phyloP scores from a whole-genome alignment of 2,329 filamentous ascomycete species.

The Thelonectria discophora region DNA sequence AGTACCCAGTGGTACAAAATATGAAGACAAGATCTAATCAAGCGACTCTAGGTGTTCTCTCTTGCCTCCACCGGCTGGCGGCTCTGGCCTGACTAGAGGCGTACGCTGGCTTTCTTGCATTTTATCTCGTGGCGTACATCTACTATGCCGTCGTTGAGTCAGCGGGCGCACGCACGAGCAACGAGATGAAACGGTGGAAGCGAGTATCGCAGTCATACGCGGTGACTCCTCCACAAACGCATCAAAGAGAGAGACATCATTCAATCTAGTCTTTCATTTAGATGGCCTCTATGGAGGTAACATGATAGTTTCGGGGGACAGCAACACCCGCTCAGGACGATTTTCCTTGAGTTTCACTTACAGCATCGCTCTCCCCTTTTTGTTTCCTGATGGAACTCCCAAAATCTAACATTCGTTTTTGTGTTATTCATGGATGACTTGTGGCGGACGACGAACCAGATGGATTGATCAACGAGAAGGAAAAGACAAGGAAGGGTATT shows the following conservation, averaged over 20 bases:
- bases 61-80: constrained; percentile 54
- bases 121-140: constrained; percentile 36
- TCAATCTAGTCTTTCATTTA: constrained; percentile 26
- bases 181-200: constrained; percentile 25
- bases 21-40: background rate
- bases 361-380: constrained; percentile 28
- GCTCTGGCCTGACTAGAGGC: constrained; percentile 35
- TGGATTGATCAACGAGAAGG: background rate
- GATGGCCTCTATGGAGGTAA: background rate
- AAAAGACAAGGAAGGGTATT: constrained; percentile 16
- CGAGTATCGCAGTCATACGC: constrained; percentile 19
- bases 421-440: constrained; percentile 25
- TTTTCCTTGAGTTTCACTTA: constrained; percentile 27
- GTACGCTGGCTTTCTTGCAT: constrained; percentile 32
- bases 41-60: constrained; percentile 49
- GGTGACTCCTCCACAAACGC: constrained; percentile 17
- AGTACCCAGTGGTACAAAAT: constrained; percentile 45
- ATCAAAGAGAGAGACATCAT: constrained; percentile 22
- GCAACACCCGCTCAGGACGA: constrained; percentile 11
- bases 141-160: constrained; percentile 38
- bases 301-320: constrained; percentile 5
- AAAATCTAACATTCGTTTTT: constrained; percentile 29
- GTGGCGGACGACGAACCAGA: constrained; percentile 10
- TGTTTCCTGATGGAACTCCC: constrained; percentile 5
- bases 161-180: constrained; percentile 36